Evolutionary conservation across 257 asterid species (phyloP).

Genomic region (Ilex asprella): DNA sequence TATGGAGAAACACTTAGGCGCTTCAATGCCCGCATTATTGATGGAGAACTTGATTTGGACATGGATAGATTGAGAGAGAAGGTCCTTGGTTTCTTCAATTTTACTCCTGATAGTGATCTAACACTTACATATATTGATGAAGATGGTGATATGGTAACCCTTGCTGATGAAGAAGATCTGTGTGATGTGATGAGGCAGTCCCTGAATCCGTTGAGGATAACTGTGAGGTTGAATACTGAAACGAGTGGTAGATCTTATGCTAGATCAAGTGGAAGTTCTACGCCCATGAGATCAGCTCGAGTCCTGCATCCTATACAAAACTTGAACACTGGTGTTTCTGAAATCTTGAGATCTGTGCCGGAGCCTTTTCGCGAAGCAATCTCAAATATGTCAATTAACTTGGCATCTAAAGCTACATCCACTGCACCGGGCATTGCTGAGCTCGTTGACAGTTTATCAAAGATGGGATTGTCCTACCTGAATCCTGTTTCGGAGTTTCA

Average conservation of each 20-base stretch:
- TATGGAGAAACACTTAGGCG: slow-evolving; percentile 71
- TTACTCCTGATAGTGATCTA: slow-evolving; percentile 42
- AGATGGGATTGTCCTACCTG: slow-evolving; percentile 39
- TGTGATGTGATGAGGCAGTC: slow-evolving; percentile 59
- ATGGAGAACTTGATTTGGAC: slow-evolving; percentile 32
- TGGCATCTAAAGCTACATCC: slow-evolving; percentile 31
- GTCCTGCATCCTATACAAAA: slow-evolving; percentile 22
- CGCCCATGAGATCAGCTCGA: slow-evolving; percentile 36
- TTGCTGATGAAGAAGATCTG: slow-evolving; percentile 80
- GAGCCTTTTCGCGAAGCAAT: slow-evolving; percentile 41
- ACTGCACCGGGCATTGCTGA: slow-evolving; percentile 41
- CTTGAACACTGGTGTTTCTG: slow-evolving; percentile 28
- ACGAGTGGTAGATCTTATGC: slow-evolving; percentile 17
- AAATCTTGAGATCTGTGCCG: slow-evolving; percentile 37
- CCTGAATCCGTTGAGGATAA: slow-evolving; percentile 67
- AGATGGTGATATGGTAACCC: slow-evolving; percentile 63
- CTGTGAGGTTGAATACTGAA: slow-evolving; percentile 34
- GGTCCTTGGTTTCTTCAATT: slow-evolving; percentile 51
- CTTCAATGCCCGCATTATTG: slow-evolving; percentile 42
- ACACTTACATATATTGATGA: slow-evolving; percentile 72
- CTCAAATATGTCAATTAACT: slow-evolving; percentile 35
- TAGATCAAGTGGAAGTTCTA: slow-evolving; percentile 36
- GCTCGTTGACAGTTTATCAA: slow-evolving; percentile 34
- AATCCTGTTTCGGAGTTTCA: slow-evolving; percentile 35
- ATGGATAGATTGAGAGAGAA: slow-evolving; percentile 51